Evolutionary conservation across 805 yeast genomes (phyloP), one percentile per base, ranked within the genome.

Genomic region (Nakazawaea wyomingensis): DNA sequence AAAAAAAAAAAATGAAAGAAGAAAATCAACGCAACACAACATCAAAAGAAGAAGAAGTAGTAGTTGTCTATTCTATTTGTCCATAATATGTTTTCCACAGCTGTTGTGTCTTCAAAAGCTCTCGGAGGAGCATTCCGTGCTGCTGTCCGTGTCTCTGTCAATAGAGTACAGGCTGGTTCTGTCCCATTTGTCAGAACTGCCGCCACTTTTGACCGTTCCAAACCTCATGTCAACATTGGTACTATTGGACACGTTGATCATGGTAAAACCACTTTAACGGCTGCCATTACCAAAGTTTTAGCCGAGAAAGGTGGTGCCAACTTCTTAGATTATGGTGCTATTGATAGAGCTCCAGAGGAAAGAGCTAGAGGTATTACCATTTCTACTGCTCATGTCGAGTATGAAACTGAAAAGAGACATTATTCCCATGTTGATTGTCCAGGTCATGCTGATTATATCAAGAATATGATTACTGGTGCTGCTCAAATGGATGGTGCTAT

Each of bases 401-500:
- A 90, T 71, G 95, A 88, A 69, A 91, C 98, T 50, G 88, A 72
- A 24, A 86, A 84, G 65, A 85, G 97, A 71, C 98, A 91, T 69
- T 90, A 90, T 62, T 88, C 96, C 9, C 95, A 95, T 59, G 99
- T 95, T 49, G 99, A 93, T 74, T 95, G 99, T 74, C 99, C 99
- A 44, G 98, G 98, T 61, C 98, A 91, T 79, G 93, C 95, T 53
- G 98, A 91, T 77, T 91, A 90, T 72, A 91, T 91, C 71, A 91
- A 91, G 76, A 91, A 91, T 71, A 91, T 91, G 98, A 91, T 91
- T 68, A 88, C 96, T 54, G 98, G 98, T 82, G 97, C 98, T 59
- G 96, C 98, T 59, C 96, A 91, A 69, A 90, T 90, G 97, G 98
- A 91, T 68, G 97, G 98, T 76, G 98, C 97, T 54, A 90, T 91